Base-by-base conservation (phyloP, 2,329 filamentous ascomycete genomes). In the Xylariales sp. region DNA sequence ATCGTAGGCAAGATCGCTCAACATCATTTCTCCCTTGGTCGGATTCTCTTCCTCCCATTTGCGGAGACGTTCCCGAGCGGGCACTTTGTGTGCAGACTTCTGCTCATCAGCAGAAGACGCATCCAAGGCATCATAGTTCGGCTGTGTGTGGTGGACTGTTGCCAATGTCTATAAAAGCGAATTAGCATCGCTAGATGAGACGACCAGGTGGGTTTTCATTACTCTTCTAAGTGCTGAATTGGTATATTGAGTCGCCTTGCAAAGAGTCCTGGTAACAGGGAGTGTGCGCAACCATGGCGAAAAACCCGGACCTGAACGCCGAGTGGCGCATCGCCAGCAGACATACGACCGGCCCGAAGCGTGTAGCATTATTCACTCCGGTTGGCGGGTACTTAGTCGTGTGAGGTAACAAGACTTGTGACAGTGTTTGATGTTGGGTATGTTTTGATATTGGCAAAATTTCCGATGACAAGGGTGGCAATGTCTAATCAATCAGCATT, bases 1-100 rank as follows among this genome's bases (percentile, higher is more conserved):
- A 1, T 61, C 6, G 0, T 69, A 64, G 3, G 78, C 71, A 5
- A 68, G 53, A 63, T 84, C 81, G 4, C 36, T 6, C 12, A 78
- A 52, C 9, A 79, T 70, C 10, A 49, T 55, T 3, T 74, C 69
- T 3, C 65, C 67, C 45, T 72, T 67, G 23, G 63, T 65, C 9
- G 74, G 74, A 61, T 85, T 80, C 59, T 80, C 75, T 16, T 69
- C 60, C 54, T 81, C 77, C 83, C 83, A 86, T 71, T 74, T 69
- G 34, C 78, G 78, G 32, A 87, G 77, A 14, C 78, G 78, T 45
- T 82, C 72, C 45, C 84, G 81, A 49, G 85, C 82, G 1, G 71
- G 61, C 16, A 65, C 30, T 41, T 30, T 52, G n/a, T 58, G 56
- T 32, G 52, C 52, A 30, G 53, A 28, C 48, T 66, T 18, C 52